These are phyloP conservation scores for Psilocybe azurescens DNA, from an alignment of 768 basidiomycete genomes.

Conservation along the genomic window DNA sequence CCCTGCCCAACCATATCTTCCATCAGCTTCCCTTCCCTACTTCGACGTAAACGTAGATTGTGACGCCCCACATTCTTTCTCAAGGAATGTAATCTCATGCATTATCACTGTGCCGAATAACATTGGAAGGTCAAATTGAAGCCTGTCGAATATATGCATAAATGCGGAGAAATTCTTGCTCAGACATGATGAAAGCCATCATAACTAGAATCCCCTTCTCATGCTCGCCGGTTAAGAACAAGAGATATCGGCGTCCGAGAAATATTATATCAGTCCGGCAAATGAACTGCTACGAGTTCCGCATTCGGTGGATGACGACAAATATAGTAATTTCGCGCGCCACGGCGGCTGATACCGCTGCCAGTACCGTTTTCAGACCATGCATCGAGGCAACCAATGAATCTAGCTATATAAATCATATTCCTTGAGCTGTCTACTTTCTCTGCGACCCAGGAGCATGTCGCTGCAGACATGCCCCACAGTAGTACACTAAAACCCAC, in stretches of 20 bases:
- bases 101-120: conserved; percentile 18
- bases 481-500: background rate
- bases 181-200: conserved; percentile 3
- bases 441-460: no score
- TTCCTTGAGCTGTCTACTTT: background rate
- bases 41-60: background rate
- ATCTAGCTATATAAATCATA: background rate
- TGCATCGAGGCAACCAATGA: conserved; percentile 3
- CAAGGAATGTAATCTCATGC: conserved; percentile 7
- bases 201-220: conserved; percentile 11
- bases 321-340: conserved; percentile 21
- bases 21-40: conserved; percentile 25
- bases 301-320: conserved; percentile 16
- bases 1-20: conserved; percentile 20
- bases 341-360: conserved; percentile 16
- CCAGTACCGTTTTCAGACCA: background rate
- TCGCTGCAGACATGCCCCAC: background rate
- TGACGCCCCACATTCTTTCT: background rate
- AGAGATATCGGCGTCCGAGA: conserved; percentile 1
- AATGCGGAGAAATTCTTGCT: conserved; percentile 7
- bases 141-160: conserved; percentile 4
- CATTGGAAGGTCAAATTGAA: conserved; percentile 8
- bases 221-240: conserved; percentile 16
- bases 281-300: conserved; percentile 16
- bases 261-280: conserved; percentile 6